Percentiles rank a stretch among this genome's conserved stretches.
phyloP scores from a whole-genome alignment of 208 protist species.

The Acanthamoeba castellanii region DNA sequence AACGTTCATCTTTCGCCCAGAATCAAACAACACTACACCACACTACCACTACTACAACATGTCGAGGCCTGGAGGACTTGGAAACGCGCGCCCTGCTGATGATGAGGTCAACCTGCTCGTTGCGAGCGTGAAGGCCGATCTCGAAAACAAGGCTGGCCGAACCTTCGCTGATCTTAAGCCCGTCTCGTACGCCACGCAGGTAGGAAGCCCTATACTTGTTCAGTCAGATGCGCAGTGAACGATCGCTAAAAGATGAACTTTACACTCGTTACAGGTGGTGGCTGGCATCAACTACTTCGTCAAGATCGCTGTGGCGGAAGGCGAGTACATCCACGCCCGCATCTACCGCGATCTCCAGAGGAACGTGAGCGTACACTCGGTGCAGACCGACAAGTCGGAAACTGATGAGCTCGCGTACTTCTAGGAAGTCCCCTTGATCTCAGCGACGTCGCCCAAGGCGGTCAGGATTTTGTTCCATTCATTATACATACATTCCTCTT shows the following conservation, averaged over 20 bases:
- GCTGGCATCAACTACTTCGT: constrained; percentile 75
- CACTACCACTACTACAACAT: neutral
- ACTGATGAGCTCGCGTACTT: constrained; percentile 24
- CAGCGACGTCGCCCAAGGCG: no score
- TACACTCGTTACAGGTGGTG: constrained; percentile 34
- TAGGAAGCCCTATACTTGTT: neutral
- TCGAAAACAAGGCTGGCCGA: constrained; percentile 48
- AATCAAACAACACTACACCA: neutral
- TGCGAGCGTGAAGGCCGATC: constrained; percentile 6
- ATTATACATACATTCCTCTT: no score
- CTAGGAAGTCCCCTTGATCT: neutral
- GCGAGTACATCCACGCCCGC: constrained; percentile 64
- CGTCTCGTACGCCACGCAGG: constrained; percentile 42
- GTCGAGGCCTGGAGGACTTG: constrained; percentile 51
- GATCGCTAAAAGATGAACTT: neutral
- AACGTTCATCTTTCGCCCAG: no score
- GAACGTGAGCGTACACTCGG: constrained; percentile 49
- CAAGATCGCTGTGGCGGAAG: constrained; percentile 66
- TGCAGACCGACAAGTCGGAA: neutral
- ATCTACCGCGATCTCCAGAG: constrained; percentile 60
- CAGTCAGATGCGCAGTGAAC: no score
- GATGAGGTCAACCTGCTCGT: constrained; percentile 35
- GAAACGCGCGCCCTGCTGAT: neutral
- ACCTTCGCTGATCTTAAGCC: constrained; percentile 37
- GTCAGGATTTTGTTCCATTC: neutral